Conservation (phyloP, 2,329 filamentous ascomycete genomes). For the Penicillium olsonii region DNA sequence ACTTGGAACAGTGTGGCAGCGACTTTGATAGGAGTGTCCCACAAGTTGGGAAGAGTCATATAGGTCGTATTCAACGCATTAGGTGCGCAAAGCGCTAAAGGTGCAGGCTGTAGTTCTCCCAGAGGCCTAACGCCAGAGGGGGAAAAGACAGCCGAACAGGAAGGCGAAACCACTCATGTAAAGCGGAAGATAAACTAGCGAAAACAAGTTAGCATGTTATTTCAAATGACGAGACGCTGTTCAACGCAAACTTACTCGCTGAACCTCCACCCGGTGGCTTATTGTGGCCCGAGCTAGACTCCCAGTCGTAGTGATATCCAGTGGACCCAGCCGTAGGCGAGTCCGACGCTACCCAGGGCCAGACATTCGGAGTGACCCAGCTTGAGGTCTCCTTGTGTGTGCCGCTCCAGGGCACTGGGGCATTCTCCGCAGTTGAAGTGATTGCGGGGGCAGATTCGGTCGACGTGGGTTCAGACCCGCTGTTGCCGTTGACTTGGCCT, state of each 20-base stretch:
- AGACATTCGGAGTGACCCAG: slow-evolving; percentile 61
- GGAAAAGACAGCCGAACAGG: slow-evolving; percentile 48
- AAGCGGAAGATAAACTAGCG: slow-evolving; percentile 54
- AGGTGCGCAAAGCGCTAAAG: background rate
- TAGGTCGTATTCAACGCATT: background rate
- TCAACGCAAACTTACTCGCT: slow-evolving; percentile 71
- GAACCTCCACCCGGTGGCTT: slow-evolving; percentile 69
- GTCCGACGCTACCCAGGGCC: slow-evolving; percentile 67
- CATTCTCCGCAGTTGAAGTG: slow-evolving; percentile 62
- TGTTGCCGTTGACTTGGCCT: slow-evolving; percentile 70
- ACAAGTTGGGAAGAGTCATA: background rate
- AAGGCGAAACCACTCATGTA: slow-evolving; percentile 53
- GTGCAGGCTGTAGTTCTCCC: too few species aligned
- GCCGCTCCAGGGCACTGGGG: slow-evolving; percentile 66
- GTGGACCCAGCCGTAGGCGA: slow-evolving; percentile 49
- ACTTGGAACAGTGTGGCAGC: background rate
- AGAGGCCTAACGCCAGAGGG: slow-evolving; percentile 46
- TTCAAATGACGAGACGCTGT: too few species aligned
- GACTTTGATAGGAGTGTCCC: background rate
- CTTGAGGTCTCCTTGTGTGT: slow-evolving; percentile 47
- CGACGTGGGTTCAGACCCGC: slow-evolving; percentile 44
- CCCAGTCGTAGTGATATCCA: slow-evolving; percentile 75
- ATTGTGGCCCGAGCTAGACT: slow-evolving; percentile 75
- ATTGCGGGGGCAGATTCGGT: slow-evolving; percentile 60
- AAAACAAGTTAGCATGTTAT: slow-evolving; percentile 28